These are phyloP conservation scores for Globisporangium solare DNA, from an alignment of 352 stramenopile species.

Conservation along the genomic window DNA sequence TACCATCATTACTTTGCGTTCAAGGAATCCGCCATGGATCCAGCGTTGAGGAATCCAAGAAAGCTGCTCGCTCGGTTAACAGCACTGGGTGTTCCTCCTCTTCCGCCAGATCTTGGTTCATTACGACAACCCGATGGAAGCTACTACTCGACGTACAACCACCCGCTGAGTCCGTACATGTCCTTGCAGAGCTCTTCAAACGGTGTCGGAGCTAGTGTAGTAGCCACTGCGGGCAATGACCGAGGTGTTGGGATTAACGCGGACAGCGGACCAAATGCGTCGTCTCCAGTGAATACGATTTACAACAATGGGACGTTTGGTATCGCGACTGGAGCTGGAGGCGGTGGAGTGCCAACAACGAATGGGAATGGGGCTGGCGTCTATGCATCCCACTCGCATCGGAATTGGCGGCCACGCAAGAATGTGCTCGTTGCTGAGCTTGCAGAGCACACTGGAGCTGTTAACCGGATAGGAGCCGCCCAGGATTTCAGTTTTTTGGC, in stretches of 20 bases:
- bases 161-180: conserved; percentile 61
- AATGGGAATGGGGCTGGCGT: conserved; percentile 23
- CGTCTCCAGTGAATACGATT: conserved; percentile 21
- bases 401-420: conserved; percentile 81
- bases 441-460: conserved; percentile 90
- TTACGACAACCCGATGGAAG: conserved; percentile 64
- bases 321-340: conserved; percentile 9
- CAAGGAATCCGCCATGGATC: conserved; percentile 79
- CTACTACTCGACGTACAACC: conserved; percentile 77
- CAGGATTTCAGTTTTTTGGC: conserved; percentile 96
- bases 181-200: conserved; percentile 16
- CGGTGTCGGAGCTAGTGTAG: conserved; percentile 7
- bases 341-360: conserved; percentile 14
- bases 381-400: conserved; percentile 36
- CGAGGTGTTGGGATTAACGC: conserved; percentile 18
- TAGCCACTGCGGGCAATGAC: conserved; percentile 22
- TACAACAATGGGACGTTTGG: conserved; percentile 14
- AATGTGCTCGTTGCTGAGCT: conserved; percentile 83
- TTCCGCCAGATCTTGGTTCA: conserved; percentile 88
- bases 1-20: conserved; percentile 75
- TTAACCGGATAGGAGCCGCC: conserved; percentile 91
- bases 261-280: conserved; percentile 12
- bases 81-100: conserved; percentile 88
- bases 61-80: conserved; percentile 89
- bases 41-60: conserved; percentile 70